A percentile compares a stretch with the other conserved stretches of the same genome.
Evolutionary conservation across 2,329 filamentous ascomycete species (phyloP).

Genomic region (Exophiala viscosa): DNA sequence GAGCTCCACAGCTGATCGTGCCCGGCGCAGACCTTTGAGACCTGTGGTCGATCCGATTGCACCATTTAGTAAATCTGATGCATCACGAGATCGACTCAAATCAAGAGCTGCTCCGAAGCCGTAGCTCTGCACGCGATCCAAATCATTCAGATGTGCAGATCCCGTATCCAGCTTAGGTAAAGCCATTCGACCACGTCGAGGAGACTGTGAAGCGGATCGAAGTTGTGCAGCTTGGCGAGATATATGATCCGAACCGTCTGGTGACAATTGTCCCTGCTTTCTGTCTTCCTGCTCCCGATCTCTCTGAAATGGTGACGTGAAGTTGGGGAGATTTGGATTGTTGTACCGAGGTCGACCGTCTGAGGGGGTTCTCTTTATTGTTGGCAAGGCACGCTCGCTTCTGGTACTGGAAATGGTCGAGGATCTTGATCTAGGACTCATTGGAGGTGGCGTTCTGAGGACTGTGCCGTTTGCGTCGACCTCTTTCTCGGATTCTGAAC

Average conservation of each 20-base stretch:
- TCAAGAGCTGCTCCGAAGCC: slow-evolving; percentile 32
- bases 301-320: slow-evolving; percentile 47
- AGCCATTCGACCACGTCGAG: slow-evolving; percentile 44
- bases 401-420: slow-evolving; percentile 24
- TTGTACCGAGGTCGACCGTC: slow-evolving; percentile 35
- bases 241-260: slow-evolving; percentile 37
- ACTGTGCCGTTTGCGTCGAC: slow-evolving; percentile 28
- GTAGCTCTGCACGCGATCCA: slow-evolving; percentile 27
- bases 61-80: slow-evolving; percentile 22
- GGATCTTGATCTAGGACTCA: slow-evolving; percentile 16
- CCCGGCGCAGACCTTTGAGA: slow-evolving; percentile 24
- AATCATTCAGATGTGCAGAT: slow-evolving; percentile 24
- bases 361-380: slow-evolving; percentile 3
- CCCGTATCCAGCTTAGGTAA: slow-evolving; percentile 51
- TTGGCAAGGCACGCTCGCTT: slow-evolving; percentile 17
- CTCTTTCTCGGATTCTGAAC: slow-evolving; percentile 46
- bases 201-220: slow-evolving; percentile 37
- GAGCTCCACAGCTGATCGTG: slow-evolving; percentile 15
- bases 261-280: slow-evolving; percentile 29
- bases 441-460: slow-evolving; percentile 16
- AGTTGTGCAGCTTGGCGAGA: slow-evolving; percentile 40
- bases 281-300: slow-evolving; percentile 35
- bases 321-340: slow-evolving; percentile 48
- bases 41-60: slow-evolving; percentile 30
- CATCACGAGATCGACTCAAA: slow-evolving; percentile 21